A percentile compares a stretch with the other conserved stretches of the same genome.
phyloP scores from a whole-genome alignment of 2,329 filamentous ascomycete species.

The Talaromyces sp. region DNA sequence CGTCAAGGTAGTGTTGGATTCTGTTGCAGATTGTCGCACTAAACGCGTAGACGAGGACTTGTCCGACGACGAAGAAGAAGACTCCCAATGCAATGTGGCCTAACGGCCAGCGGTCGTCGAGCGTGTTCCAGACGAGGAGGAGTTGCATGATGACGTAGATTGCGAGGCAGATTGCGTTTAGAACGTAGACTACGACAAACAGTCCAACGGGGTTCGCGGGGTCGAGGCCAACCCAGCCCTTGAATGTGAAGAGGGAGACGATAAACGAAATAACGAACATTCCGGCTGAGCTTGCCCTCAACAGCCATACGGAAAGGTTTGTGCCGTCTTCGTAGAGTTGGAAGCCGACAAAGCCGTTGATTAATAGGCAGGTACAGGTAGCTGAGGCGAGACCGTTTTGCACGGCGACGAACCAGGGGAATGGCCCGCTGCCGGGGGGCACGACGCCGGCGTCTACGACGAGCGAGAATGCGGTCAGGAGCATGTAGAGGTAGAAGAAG shows the following conservation, averaged over 20 bases:
- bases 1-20: slow-evolving; percentile 89
- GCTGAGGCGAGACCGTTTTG: slow-evolving; percentile 85
- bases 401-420: slow-evolving; percentile 86
- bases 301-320: slow-evolving; percentile 85
- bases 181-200: slow-evolving; percentile 86
- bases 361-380: slow-evolving; percentile 81
- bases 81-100: slow-evolving; percentile 88
- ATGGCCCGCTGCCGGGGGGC: slow-evolving; percentile 74
- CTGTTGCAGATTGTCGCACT: slow-evolving; percentile 79
- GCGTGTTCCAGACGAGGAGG: slow-evolving; percentile 80
- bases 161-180: slow-evolving; percentile 82
- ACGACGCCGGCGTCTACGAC: slow-evolving; percentile 91
- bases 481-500: slow-evolving; percentile 97
- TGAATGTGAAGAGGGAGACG: slow-evolving; percentile 88
- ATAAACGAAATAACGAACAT: slow-evolving; percentile 87
- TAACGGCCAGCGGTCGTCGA: slow-evolving; percentile 93
- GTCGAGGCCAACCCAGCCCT: slow-evolving; percentile 79
- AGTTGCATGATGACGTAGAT: slow-evolving; percentile 87
- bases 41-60: slow-evolving; percentile 89
- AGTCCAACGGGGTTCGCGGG: slow-evolving; percentile 84
- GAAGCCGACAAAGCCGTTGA: slow-evolving; percentile 98
- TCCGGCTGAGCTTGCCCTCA: slow-evolving; percentile 71
- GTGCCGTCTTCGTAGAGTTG: slow-evolving; percentile 98
- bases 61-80: slow-evolving; percentile 87
- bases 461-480: slow-evolving; percentile 83